Conservation (phyloP, 768 basidiomycete species). For the Favolaschia claudopus region DNA sequence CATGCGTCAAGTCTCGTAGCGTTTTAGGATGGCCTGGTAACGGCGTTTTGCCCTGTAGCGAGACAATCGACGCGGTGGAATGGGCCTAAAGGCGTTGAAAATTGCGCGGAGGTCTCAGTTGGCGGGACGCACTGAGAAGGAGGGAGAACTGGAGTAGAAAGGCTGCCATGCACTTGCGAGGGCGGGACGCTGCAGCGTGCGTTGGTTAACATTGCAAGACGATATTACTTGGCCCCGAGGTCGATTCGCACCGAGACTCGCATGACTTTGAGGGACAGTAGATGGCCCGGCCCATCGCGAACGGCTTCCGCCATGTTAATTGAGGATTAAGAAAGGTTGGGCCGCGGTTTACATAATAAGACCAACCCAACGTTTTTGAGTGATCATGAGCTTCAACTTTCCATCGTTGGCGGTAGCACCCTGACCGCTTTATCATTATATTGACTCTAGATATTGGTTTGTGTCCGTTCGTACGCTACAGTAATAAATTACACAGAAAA, state of each 20-base stretch:
- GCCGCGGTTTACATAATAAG: no score
- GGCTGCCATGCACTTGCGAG: constrained; percentile 84
- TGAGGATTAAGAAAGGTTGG: not conserved
- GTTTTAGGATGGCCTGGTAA: constrained; percentile 84
- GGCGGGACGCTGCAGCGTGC: constrained; percentile 65
- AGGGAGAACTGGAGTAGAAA: constrained; percentile 84
- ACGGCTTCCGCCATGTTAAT: constrained; percentile 15
- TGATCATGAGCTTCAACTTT: not conserved
- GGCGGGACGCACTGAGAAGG: constrained; percentile 66
- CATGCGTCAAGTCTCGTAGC: constrained; percentile 80
- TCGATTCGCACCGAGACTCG: constrained; percentile 75
- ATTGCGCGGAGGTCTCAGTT: not conserved
- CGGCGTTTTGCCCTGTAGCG: constrained; percentile 75
- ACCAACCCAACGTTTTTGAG: not conserved
- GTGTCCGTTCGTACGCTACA: no score
- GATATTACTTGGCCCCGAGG: not conserved
- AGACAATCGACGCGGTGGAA: constrained; percentile 79
- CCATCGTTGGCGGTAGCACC: no score
- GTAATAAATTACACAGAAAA: no score
- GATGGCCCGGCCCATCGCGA: constrained; percentile 65
- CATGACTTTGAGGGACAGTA: constrained; percentile 87
- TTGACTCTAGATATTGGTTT: no score
- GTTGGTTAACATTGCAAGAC: not conserved
- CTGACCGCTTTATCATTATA: no score
- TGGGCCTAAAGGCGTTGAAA: constrained; percentile 52